These are phyloP conservation scores for Cercophora scortea DNA, from an alignment of 495 filamentous ascomycete species.

Conservation along the genomic window DNA sequence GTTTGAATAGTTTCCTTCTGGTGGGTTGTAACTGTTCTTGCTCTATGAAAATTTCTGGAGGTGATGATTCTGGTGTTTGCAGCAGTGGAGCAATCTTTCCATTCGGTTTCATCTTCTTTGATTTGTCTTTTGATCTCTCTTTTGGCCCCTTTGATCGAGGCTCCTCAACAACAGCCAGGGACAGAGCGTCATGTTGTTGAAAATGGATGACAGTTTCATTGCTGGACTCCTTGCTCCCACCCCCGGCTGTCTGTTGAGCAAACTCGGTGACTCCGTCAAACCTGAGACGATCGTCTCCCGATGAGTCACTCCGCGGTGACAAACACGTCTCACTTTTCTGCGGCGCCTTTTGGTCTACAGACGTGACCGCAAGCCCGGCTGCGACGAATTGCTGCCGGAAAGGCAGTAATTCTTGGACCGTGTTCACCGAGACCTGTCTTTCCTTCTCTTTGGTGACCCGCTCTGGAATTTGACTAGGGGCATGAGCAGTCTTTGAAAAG, in stretches of 20 bases:
- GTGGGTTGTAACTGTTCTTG: neutral
- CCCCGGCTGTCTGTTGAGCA: neutral
- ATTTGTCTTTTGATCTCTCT: neutral
- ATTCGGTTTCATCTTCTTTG: neutral
- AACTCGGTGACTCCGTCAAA: neutral
- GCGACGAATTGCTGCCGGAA: conserved; percentile 36
- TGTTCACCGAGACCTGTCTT: conserved; percentile 29
- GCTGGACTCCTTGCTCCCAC: conserved; percentile 6
- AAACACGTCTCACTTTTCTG: neutral
- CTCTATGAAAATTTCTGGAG: neutral
- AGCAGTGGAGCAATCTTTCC: neutral
- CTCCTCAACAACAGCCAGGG: conserved; percentile 1
- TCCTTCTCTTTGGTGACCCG: conserved; percentile 14
- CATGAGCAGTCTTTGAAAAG: conserved; percentile 18
- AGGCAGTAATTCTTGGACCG: conserved; percentile 37
- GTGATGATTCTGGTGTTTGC: neutral
- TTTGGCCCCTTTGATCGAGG: neutral
- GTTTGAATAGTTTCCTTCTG: neutral
- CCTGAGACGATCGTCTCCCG: conserved; percentile 1
- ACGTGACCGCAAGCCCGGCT: conserved; percentile 43
- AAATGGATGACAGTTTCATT: conserved; percentile 9
- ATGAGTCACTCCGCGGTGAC: neutral
- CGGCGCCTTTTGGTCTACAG: conserved; percentile 27
- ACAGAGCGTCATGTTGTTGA: neutral
- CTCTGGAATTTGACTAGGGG: conserved; percentile 1